Conservation (phyloP, 129 eudicot genomes). For the Flaveria brownii region DNA sequence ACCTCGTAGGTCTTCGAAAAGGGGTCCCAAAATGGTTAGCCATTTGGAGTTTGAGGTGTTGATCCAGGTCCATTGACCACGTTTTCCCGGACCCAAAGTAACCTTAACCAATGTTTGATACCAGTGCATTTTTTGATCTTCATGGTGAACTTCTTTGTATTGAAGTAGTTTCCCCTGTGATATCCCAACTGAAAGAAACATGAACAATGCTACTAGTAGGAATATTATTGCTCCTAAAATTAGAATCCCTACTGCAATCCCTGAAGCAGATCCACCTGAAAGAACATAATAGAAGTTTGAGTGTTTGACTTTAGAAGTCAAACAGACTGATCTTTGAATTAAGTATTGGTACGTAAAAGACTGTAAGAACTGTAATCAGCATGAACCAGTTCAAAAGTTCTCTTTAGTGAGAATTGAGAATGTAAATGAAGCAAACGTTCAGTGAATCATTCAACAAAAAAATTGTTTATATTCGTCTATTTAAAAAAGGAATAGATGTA, state of each 20-base stretch:
- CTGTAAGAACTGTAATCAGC: background rate
- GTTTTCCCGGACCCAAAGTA: slow-evolving; percentile 89
- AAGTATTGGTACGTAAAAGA: background rate
- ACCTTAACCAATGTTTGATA: slow-evolving; percentile 74
- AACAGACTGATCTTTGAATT: background rate
- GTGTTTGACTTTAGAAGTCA: slow-evolving; percentile 23
- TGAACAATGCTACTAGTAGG: slow-evolving; percentile 48
- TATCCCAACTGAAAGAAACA: slow-evolving; percentile 79
- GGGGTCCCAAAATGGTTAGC: slow-evolving; percentile 63
- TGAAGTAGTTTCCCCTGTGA: slow-evolving; percentile 84
- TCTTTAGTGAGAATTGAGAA: background rate
- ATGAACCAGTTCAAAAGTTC: background rate
- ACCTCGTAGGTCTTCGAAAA: slow-evolving; percentile 88
- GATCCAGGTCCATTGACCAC: slow-evolving; percentile 98
- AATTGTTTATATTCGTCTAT: too few species aligned
- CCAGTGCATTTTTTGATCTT: slow-evolving; percentile 75
- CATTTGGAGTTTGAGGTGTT: slow-evolving; percentile 43
- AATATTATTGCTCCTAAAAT: slow-evolving; percentile 53
- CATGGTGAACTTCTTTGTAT: slow-evolving; percentile 92
- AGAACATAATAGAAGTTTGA: slow-evolving; percentile 2
- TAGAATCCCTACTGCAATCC: slow-evolving; percentile 56
- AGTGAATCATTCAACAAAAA: too few species aligned
- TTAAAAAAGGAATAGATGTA: too few species aligned
- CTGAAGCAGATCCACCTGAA: slow-evolving; percentile 74
- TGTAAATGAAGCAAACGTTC: too few species aligned